phyloP scores from a whole-genome alignment of 2,329 filamentous ascomycete species.

The Cytospora chrysosperma region DNA sequence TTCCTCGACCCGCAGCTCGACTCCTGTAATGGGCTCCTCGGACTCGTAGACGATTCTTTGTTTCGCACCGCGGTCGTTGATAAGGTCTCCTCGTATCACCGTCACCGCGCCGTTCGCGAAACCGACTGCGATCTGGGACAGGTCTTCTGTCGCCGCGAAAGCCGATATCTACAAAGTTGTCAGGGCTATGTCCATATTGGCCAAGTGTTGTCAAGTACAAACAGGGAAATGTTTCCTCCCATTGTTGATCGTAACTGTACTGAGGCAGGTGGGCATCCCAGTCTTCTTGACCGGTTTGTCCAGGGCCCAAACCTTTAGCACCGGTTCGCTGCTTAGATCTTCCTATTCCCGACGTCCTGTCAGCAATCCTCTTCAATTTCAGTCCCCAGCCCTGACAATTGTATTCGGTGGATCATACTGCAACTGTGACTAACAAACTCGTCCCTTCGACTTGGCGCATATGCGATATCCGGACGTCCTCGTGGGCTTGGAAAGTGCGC shows the following conservation, averaged over 20 bases:
- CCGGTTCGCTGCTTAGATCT: constrained; percentile 81
- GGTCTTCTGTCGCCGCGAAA: constrained; percentile 81
- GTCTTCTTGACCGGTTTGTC: constrained; percentile 95
- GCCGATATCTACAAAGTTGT: constrained; percentile 66
- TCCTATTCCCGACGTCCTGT: constrained; percentile 54
- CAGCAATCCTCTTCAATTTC: constrained; percentile 26
- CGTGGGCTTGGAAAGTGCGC: constrained; percentile 83
- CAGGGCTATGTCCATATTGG: background rate
- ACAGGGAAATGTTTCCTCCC: constrained; percentile 85
- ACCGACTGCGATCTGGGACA: constrained; percentile 90
- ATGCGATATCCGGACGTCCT: constrained; percentile 76
- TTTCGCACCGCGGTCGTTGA: constrained; percentile 91
- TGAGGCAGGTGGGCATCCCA: constrained; percentile 82
- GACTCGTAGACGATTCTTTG: constrained; percentile 96
- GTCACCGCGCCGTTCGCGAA: constrained; percentile 96
- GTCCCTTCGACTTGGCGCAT: constrained; percentile 91
- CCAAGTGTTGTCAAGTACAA: constrained; percentile 39
- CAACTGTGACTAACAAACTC: constrained; percentile 78
- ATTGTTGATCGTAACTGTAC: constrained; percentile 83
- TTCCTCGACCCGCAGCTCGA: constrained; percentile 68
- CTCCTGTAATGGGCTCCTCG: constrained; percentile 90
- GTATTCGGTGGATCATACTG: constrained; percentile 40
- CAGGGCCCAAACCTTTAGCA: constrained; percentile 95
- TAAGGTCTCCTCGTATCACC: constrained; percentile 87
- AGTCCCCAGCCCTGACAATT: background rate